Base-by-base conservation (phyloP, 805 yeast species). In the Zygosaccharomyces bisporus region DNA sequence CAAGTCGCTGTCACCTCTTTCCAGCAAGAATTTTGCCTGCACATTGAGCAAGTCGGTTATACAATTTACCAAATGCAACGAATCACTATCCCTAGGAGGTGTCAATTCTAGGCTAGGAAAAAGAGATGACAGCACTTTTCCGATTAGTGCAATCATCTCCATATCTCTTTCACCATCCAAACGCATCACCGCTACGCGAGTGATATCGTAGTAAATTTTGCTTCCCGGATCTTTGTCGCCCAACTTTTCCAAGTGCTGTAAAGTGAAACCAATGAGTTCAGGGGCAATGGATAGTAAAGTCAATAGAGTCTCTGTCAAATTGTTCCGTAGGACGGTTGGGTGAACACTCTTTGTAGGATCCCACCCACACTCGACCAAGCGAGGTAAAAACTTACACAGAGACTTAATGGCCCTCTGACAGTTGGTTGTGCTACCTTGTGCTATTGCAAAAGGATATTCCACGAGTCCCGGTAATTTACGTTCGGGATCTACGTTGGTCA, bases 391-490 rank as follows among this genome's bases (percentile, higher is more conserved):
- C 34, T 62, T 54, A 20, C 78, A 68, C 46, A 80, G 58, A n/a
- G 57, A 41, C 9, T 42, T 43, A 27, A 75, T 53, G 3, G 73
- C 66, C 30, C 69, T 63, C 34, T 64, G 60, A 2, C 57, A 51
- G 25, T 50, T 47, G 2, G 52, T 34, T 2, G 49, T 31, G 16
- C 61, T 54, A 13, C 54, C 54, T 34, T 51, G 56, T 9, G 71
- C 53, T 56, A 69, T 48, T 47, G 64, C 58, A 4, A 66, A 73
- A 39, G 74, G 75, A 52, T 66, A 73, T 61, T 67, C 83, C 62
- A 68, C 75, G 65, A 77, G 62, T 0, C 85, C 86, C 0, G 86
- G 81, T 9, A 79, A 52, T 51, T 75, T 82, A 41, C 79, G 67
- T 16, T 77, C 73, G 2, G 74, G 67, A 51, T 79, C 80, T 45